phyloP scores from a whole-genome alignment of 2,329 filamentous ascomycete species.

The Zymoseptoria pseudotritici region DNA sequence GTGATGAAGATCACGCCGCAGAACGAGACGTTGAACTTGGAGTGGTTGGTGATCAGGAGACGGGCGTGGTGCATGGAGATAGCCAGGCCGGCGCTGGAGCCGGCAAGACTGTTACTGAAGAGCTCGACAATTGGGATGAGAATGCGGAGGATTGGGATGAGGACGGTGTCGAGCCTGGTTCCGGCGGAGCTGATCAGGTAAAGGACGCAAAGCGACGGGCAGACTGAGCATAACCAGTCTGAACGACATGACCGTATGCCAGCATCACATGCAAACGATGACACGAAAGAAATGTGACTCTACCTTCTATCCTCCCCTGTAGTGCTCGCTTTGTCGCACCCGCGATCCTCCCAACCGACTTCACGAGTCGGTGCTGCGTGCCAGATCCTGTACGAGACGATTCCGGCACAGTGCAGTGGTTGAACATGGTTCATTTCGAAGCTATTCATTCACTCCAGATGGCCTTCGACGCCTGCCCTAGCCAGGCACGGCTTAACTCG shows the following conservation, averaged over 20 bases:
- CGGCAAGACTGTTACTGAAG: conserved; percentile 63
- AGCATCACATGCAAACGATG: not conserved
- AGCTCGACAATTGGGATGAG: conserved; percentile 92
- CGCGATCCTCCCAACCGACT: not conserved
- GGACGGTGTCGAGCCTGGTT: conserved; percentile 36
- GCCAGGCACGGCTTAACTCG: not conserved
- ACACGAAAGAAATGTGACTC: not conserved
- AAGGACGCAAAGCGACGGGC: conserved; percentile 35
- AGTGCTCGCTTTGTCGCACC: not conserved
- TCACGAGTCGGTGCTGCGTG: not conserved
- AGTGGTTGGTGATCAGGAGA: conserved; percentile 38
- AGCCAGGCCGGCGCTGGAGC: conserved; percentile 45
- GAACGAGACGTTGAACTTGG: conserved; percentile 70
- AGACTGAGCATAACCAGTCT: conserved; percentile 29
- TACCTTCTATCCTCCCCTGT: not conserved
- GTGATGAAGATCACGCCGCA: conserved; percentile 37
- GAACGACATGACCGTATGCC: not conserved
- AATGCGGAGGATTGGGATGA: conserved; percentile 65
- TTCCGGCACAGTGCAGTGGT: not conserved
- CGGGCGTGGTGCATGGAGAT: conserved; percentile 24
- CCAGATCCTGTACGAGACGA: not conserved
- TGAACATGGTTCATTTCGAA: conserved; percentile 16
- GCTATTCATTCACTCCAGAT: conserved; percentile 14
- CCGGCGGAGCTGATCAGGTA: conserved; percentile 16
- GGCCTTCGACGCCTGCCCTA: not conserved